A percentile compares a stretch with the other conserved stretches of the same genome.
These are phyloP conservation scores for Arachis stenosperma DNA, from an alignment of 306 rosid species.

Conservation along the genomic window DNA sequence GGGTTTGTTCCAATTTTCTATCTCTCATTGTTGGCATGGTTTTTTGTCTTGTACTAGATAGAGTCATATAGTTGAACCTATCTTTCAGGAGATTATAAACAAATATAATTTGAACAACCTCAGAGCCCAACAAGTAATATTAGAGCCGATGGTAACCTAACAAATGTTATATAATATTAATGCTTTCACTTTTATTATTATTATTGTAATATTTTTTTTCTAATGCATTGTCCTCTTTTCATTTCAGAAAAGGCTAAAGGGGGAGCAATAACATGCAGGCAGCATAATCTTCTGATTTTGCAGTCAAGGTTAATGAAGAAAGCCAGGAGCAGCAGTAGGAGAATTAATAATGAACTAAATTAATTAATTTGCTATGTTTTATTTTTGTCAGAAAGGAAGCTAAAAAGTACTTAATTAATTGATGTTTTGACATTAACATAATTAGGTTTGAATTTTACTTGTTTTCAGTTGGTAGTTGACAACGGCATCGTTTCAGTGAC, in stretches of 20 bases:
- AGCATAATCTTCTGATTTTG: too few species aligned
- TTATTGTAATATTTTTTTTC: not conserved
- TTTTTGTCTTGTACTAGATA: constrained; percentile 62
- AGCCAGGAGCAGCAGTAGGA: too few species aligned
- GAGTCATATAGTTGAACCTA: constrained; percentile 75
- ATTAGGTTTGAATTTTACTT: too few species aligned
- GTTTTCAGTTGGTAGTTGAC: too few species aligned
- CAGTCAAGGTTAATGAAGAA: too few species aligned
- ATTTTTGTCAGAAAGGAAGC: too few species aligned
- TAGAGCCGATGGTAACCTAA: too few species aligned
- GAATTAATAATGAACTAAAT: too few species aligned
- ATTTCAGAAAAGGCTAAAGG: constrained; percentile 17
- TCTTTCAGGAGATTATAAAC: constrained; percentile 58
- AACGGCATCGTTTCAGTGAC: too few species aligned
- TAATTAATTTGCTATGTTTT: too few species aligned
- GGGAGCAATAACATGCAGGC: not conserved
- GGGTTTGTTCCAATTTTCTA: constrained; percentile 46
- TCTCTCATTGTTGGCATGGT: constrained; percentile 69
- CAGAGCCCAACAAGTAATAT: constrained; percentile 5
- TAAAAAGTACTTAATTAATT: not conserved
- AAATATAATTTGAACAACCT: constrained; percentile 61
- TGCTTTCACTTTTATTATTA: not conserved
- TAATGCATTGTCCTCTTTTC: not conserved
- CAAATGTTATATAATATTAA: constrained; percentile 1
- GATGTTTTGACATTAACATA: too few species aligned